Base-by-base conservation (phyloP, 2,329 filamentous ascomycete genomes). In the Diaporthe sp. region DNA sequence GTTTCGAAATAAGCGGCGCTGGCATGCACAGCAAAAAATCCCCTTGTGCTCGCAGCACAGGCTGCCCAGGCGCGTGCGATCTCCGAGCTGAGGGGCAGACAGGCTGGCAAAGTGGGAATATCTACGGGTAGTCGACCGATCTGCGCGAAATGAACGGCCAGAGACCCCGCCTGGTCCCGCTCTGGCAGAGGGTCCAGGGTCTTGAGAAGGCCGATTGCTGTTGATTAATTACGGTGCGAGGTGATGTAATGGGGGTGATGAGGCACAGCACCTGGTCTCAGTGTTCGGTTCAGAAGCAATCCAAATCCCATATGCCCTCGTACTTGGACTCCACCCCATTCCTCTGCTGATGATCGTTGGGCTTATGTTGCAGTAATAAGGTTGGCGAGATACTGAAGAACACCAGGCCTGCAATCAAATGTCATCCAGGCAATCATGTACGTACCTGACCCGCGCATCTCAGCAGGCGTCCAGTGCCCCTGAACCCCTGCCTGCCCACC, bases 371-470 rank as follows among this genome's bases (percentile, higher is more conserved):
- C 65, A 68, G 65, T 68, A 68, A 70, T 70, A 55, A 70, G 65
- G 65, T 70, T 70, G 65, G 65, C 65, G 65, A 70, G 46, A 70
- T 70, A 70, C 34, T 42, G 65, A 70, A 70, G 34, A 70, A 70
- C 65, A 70, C 22, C 65, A 70, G 22, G 65, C 65, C 65, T 70
- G 65, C n/a, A 70, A 70, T 70, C 65, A 55, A 70, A 70, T 70
- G 31, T 70, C 65, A 53, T 65, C 60, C 39, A 65, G 22, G 39
- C 34, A 34, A 34, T 34, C 34, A 5, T 49, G 13, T 58, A 12
- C n/a, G 37, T 42, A 57, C 44, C 44, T 49, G 44, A 49, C 44
- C 19, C 22, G 44, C 5, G 44, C 8, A 13, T 19, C 31, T 58
- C 42, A 46, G 15, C 60, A 42, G 39, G 61, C 28, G 25, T 28